phyloP scores from a whole-genome alignment of 169 alveolate species.

The Sarcocystis neurona region DNA sequence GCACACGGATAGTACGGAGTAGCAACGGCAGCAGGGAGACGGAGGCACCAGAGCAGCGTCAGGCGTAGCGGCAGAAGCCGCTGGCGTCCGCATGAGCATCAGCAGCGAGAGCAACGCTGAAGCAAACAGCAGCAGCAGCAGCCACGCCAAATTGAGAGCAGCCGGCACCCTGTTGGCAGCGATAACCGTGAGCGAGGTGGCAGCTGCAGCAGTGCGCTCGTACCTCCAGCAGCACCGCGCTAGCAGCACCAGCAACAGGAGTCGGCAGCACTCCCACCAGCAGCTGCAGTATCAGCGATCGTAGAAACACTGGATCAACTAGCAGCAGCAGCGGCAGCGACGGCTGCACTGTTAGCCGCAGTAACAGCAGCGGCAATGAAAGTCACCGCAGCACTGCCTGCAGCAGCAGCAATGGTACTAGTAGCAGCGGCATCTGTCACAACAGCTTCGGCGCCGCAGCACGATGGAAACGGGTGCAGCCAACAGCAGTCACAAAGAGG shows the following conservation, averaged over 20 bases:
- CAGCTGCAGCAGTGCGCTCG: constrained; percentile 26
- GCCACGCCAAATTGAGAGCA: no score
- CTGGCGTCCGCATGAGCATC: no score
- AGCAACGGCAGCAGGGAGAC: no score
- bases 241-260: not conserved
- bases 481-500: constrained; percentile 9
- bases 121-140: no score
- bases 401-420: no score
- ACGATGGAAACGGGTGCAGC: constrained; percentile 9
- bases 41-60: no score
- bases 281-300: not conserved
- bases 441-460: not conserved
- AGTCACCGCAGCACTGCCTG: not conserved
- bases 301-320: not conserved
- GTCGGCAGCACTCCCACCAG: not conserved
- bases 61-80: no score
- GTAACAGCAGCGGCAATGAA: not conserved
- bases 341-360: not conserved
- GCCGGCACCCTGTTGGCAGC: no score
- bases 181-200: no score
- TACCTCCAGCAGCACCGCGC: not conserved
- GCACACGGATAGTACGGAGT: no score
- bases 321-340: not conserved
- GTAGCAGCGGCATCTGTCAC: constrained; percentile 8
- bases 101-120: no score